phyloP scores from a whole-genome alignment of 2,329 filamentous ascomycete genomes.

The Magnaporthiopsis incrustans region DNA sequence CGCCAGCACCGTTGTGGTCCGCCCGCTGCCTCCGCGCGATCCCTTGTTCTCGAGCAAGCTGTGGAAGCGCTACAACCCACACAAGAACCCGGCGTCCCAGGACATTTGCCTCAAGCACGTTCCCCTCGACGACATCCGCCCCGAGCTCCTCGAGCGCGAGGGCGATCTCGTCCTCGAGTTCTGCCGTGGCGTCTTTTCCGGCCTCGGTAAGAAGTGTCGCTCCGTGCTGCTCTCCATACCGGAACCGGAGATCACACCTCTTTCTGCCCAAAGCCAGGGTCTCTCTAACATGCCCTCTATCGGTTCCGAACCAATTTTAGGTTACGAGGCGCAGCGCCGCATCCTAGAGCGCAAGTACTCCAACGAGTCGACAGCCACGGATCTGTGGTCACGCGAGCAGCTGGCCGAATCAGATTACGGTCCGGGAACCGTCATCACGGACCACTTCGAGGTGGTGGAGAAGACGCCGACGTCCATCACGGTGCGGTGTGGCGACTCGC shows the following conservation, averaged over 20 bases:
- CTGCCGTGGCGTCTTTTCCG: conserved; percentile 60
- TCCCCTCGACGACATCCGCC: conserved; percentile 54
- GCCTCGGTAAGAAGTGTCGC: conserved; percentile 42
- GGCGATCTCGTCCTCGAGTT: conserved; percentile 53
- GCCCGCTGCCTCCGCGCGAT: conserved; percentile 50
- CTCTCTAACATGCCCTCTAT: conserved; percentile 10
- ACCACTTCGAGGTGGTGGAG: conserved; percentile 65
- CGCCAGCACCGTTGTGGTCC: conserved; percentile 46
- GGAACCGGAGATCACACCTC: neutral
- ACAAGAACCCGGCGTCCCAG: conserved; percentile 52
- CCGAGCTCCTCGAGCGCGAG: conserved; percentile 55
- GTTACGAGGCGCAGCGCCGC: conserved; percentile 49
- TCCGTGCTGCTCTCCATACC: no score
- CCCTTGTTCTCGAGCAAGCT: conserved; percentile 50
- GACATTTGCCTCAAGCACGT: conserved; percentile 58
- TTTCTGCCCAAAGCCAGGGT: conserved; percentile 1
- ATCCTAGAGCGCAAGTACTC: conserved; percentile 53
- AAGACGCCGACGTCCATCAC: conserved; percentile 53
- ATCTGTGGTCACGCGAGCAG: conserved; percentile 53
- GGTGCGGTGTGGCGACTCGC: conserved; percentile 59
- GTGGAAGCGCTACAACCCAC: conserved; percentile 53
- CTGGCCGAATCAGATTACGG: conserved; percentile 51
- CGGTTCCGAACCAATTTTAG: conserved; percentile 22
- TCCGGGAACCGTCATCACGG: conserved; percentile 55
- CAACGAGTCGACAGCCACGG: conserved; percentile 42